Evolutionary conservation across 139 green algal genomes (phyloP).

Genomic region (Picochlorum sp.): DNA sequence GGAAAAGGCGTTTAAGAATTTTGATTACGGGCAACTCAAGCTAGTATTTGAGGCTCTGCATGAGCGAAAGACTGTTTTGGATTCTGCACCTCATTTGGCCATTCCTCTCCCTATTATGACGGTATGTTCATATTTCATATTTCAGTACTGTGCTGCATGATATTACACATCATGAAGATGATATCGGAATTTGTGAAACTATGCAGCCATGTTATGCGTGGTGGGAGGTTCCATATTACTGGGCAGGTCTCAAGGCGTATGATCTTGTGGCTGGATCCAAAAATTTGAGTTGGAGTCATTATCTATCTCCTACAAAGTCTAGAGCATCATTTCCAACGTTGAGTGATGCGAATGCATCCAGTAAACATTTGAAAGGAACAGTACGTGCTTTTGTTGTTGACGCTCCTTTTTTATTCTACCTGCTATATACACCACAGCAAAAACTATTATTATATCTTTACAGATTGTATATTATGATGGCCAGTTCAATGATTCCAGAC

Average conservation of each 20-base stretch:
- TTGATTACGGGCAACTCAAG: constrained; percentile 81
- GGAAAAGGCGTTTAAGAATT: constrained; percentile 78
- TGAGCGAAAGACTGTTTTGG: constrained; percentile 73
- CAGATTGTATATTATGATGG: constrained; percentile 91
- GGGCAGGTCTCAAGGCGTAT: constrained; percentile 86
- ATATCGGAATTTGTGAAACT: not conserved
- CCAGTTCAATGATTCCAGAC: constrained; percentile 92
- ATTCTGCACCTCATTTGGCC: constrained; percentile 76
- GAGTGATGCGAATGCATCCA: constrained; percentile 20
- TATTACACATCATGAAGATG: not conserved
- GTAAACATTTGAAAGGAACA: constrained; percentile 38
- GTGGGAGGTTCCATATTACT: constrained; percentile 98
- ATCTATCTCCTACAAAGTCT: constrained; percentile 48
- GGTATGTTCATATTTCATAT: constrained; percentile 5
- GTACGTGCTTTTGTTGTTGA: constrained; percentile 61
- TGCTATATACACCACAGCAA: not conserved
- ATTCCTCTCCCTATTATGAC: constrained; percentile 79
- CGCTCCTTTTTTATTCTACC: not conserved
- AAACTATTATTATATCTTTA: not conserved
- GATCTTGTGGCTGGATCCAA: constrained; percentile 75
- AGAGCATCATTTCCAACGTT: constrained; percentile 66
- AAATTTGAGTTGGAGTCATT: constrained; percentile 72
- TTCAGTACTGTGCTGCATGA: not conserved
- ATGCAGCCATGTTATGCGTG: constrained; percentile 88
- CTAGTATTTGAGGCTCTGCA: constrained; percentile 88